These are phyloP conservation scores for Cercospora berteroae DNA, from an alignment of 2,329 filamentous ascomycete species.

Conservation along the genomic window DNA sequence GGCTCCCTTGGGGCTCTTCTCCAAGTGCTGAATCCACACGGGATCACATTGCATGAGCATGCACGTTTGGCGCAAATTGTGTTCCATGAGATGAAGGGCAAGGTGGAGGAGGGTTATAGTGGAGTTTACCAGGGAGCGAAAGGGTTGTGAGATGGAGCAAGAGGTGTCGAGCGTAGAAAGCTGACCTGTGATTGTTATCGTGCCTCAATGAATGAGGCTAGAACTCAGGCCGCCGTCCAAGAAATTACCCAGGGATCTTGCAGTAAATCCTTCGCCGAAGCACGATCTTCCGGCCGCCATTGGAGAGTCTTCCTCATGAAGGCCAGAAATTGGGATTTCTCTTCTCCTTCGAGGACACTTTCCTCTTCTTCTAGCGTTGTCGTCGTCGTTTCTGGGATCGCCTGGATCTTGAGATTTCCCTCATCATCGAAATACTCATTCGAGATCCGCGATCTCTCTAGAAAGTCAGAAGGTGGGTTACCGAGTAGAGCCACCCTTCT, in stretches of 20 bases:
- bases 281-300: constrained; percentile 42
- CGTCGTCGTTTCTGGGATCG: not conserved
- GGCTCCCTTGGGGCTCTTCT: constrained; percentile 44
- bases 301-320: constrained; percentile 41
- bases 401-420: not conserved
- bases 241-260: constrained; percentile 38
- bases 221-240: not conserved
- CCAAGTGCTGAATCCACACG: constrained; percentile 32
- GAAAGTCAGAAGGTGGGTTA: not conserved
- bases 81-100: constrained; percentile 40
- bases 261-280: constrained; percentile 39
- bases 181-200: not conserved
- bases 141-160: not conserved
- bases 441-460: not conserved
- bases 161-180: not conserved
- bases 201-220: not conserved
- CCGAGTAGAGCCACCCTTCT: not conserved
- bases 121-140: constrained; percentile 40
- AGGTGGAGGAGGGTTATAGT: constrained; percentile 39
- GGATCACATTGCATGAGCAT: constrained; percentile 37
- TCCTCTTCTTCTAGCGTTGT: not conserved
- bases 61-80: constrained; percentile 45
- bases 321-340: constrained; percentile 38
- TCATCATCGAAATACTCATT: not conserved
- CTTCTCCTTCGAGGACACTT: constrained; percentile 5